These are phyloP conservation scores for Bacterosira constricta DNA, from an alignment of 108 stramenopile species.

Conservation along the genomic window DNA sequence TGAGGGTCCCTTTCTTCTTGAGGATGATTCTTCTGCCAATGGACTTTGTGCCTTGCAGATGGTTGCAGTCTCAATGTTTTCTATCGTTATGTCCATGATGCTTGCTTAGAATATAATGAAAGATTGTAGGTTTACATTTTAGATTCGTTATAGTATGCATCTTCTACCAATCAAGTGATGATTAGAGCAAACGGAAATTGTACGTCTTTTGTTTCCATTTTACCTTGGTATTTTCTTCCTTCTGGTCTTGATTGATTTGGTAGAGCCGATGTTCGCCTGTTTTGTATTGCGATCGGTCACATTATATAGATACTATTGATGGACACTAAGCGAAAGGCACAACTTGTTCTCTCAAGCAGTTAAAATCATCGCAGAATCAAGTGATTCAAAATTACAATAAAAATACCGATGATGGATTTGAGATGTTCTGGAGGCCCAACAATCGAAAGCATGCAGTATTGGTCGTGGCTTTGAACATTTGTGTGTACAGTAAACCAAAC, in stretches of 20 bases:
- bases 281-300: not conserved
- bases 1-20: no score
- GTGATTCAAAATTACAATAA: slow-evolving; percentile 11
- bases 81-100: no score
- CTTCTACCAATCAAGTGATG: no score
- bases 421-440: not conserved
- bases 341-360: not conserved
- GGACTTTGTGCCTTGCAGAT: no score
- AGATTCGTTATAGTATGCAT: no score
- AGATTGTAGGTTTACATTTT: no score
- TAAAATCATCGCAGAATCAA: not conserved
- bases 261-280: no score
- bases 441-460: not conserved
- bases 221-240: not conserved
- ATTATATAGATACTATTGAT: slow-evolving; percentile 11
- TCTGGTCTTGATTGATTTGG: not conserved
- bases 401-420: slow-evolving; percentile 5
- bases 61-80: no score
- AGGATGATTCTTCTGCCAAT: no score
- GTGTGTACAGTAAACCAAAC: not conserved
- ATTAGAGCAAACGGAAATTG: no score
- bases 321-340: not conserved
- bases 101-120: no score
- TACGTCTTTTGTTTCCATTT: no score
- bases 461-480: not conserved